phyloP scores from a whole-genome alignment of 352 stramenopile species.

The Pseudoperonospora humuli region DNA sequence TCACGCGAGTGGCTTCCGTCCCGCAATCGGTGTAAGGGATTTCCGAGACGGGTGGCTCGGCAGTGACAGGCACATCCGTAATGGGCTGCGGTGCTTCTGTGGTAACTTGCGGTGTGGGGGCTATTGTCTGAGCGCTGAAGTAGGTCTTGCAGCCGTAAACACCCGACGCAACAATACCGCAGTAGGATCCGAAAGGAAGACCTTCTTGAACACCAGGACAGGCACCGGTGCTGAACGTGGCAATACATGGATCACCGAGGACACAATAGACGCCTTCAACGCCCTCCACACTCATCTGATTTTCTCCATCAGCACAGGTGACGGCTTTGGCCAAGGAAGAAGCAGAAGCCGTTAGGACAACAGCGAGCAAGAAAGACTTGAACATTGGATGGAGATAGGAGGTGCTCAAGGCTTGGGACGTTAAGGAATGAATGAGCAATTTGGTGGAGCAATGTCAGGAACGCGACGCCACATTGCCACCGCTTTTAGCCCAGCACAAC shows the following conservation, averaged over 20 bases:
- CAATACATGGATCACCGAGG: no score
- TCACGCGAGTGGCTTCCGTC: constrained; percentile 10
- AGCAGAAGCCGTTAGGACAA: constrained; percentile 11
- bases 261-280: no score
- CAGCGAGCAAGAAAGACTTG: constrained; percentile 25
- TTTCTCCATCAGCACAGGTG: constrained; percentile 9
- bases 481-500: no score
- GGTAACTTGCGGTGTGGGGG: background rate
- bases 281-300: no score
- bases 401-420: no score
- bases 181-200: no score
- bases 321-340: constrained; percentile 8
- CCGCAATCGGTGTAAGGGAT: constrained; percentile 8
- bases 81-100: background rate
- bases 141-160: constrained; percentile 26
- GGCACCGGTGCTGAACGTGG: constrained; percentile 14
- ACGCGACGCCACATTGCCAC: no score
- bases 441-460: no score
- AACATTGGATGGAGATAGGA: constrained; percentile 6
- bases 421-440: no score
- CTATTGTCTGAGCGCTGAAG: constrained; percentile 1
- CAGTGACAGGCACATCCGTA: background rate
- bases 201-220: constrained; percentile 21
- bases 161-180: constrained; percentile 24
- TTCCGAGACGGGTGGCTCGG: no score